Evolutionary conservation across 1,284 basidiomycete genomes (phyloP), one percentile per base, ranked within the genome.

Genomic region (Apiotrichum domesticum): DNA sequence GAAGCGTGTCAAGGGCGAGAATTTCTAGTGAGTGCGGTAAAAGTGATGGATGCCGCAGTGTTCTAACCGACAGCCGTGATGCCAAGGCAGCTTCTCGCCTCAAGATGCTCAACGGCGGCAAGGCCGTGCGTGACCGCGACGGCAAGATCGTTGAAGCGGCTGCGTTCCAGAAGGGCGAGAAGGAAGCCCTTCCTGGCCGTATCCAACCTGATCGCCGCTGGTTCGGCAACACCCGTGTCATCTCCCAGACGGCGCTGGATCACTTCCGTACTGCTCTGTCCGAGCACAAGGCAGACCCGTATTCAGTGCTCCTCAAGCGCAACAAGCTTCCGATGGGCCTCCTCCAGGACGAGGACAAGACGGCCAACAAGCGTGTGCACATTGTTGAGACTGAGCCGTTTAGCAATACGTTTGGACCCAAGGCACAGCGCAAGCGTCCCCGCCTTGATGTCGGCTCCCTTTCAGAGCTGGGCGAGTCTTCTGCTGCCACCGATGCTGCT

Each of bases 221-320:
- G 93, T 97, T 97, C 69, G 93, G 91, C 48, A 98, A 98, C 79
- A 98, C 96, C 10, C 83, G 96, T 70, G 95, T 98, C 52, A 98
- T 99, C 73, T 92, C 90, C n/a, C 93, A 97, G 72, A 88, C 84
- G 42, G 92, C 93, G 6, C 78, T 97, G 68, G 93, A 97, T 70
- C 93, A 95, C 75, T 96, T 97, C 79, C 81, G 93, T 52, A 90
- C 88, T 11, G 91, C 88, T 63, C 81, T 97, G 48, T 81, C 83
- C 35, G 79, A 83, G 11, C 91, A 86, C 74, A 89, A 90, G 68
- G 83, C 89, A 75, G 92, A 97, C 71, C 94, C 94, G 0, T 97
- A 96, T 74, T 92, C 90, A 6, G 93, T 97, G 4, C 82, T 97
- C 14, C 76, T 97, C 45, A 86, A 87, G 57, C 82, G 91, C 57